phyloP scores from a whole-genome alignment of 345 rosid genomes.

The Populus simonii region DNA sequence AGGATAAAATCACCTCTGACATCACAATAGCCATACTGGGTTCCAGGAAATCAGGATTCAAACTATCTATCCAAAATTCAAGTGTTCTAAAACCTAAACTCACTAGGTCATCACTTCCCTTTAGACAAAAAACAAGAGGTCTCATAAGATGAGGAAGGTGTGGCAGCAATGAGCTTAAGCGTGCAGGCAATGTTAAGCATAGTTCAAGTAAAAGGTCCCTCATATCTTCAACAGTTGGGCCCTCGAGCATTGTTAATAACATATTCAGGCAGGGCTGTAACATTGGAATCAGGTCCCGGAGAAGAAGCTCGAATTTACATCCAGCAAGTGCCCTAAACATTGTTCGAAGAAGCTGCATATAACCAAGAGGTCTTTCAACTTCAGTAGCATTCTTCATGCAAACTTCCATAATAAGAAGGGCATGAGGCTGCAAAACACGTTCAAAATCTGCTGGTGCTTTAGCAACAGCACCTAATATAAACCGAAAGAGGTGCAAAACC shows the following conservation, averaged over 20 bases:
- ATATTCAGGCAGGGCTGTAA: slow-evolving; percentile 26
- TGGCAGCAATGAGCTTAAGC: slow-evolving; percentile 92
- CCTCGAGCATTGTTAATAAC: slow-evolving; percentile 89
- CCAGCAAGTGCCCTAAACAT: slow-evolving; percentile 89
- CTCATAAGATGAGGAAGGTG: slow-evolving; percentile 85
- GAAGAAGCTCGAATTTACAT: slow-evolving; percentile 85
- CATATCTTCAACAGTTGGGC: slow-evolving; percentile 96
- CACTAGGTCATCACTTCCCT: slow-evolving; percentile 87
- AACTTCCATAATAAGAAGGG: slow-evolving; percentile 90
- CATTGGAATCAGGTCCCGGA: slow-evolving; percentile 81
- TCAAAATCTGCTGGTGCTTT: slow-evolving; percentile 94
- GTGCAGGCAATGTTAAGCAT: slow-evolving; percentile 91
- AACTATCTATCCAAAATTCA: slow-evolving; percentile 99
- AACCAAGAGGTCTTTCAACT: slow-evolving; percentile 91
- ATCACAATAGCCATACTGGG: slow-evolving; percentile 97
- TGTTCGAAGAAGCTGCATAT: slow-evolving; percentile 87
- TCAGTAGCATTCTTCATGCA: slow-evolving; percentile 95
- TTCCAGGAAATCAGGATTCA: slow-evolving; percentile 96
- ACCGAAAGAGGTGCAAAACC: slow-evolving; percentile 89
- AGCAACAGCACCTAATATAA: slow-evolving; percentile 88
- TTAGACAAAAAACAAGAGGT: slow-evolving; percentile 88
- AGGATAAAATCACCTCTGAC: slow-evolving; percentile 94
- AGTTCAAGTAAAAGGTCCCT: slow-evolving; percentile 90
- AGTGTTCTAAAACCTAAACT: slow-evolving; percentile 86
- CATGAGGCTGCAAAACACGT: slow-evolving; percentile 92